phyloP scores from a whole-genome alignment of 495 filamentous ascomycete genomes.

The Xylaria longipes region DNA sequence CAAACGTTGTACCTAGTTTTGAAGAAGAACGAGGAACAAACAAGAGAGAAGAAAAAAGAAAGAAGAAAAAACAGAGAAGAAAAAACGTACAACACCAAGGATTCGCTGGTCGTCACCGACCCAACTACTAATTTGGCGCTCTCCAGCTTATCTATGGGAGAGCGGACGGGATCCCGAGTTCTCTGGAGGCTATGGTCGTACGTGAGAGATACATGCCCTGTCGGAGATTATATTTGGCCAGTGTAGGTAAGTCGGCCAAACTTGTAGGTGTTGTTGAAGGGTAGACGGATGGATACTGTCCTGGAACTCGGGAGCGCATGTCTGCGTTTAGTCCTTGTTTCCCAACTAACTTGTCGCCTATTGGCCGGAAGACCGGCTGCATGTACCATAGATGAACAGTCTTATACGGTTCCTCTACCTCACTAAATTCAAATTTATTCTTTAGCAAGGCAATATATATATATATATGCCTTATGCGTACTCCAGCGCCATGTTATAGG shows the following conservation, averaged over 20 bases:
- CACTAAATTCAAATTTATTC: slow-evolving; percentile 50
- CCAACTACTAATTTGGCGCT: slow-evolving; percentile 50
- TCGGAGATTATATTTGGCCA: no score
- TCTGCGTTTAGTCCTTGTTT: no score
- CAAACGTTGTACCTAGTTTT: slow-evolving; percentile 30
- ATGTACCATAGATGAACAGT: slow-evolving; percentile 48
- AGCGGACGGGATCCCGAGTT: slow-evolving; percentile 53
- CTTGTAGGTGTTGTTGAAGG: no score
- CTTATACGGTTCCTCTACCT: slow-evolving; percentile 48
- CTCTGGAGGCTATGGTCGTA: slow-evolving; percentile 39
- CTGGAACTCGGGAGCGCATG: no score
- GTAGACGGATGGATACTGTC: no score
- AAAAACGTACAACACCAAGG: slow-evolving; percentile 49
- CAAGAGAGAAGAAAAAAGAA: no score
- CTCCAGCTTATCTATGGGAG: slow-evolving; percentile 43
- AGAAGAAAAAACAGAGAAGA: no score
- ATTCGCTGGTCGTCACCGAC: slow-evolving; percentile 58
- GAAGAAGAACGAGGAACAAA: no score
- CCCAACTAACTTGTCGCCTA: slow-evolving; percentile 28
- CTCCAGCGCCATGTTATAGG: slow-evolving; percentile 56
- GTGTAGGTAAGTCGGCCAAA: no score
- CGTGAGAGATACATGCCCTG: no score
- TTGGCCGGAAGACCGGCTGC: slow-evolving; percentile 50
- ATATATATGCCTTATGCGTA: slow-evolving; percentile 57
- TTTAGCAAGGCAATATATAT: slow-evolving; percentile 55